These are phyloP conservation scores for Pinus taeda DNA, from an alignment of 75 land plant species.

Conservation along the genomic window DNA sequence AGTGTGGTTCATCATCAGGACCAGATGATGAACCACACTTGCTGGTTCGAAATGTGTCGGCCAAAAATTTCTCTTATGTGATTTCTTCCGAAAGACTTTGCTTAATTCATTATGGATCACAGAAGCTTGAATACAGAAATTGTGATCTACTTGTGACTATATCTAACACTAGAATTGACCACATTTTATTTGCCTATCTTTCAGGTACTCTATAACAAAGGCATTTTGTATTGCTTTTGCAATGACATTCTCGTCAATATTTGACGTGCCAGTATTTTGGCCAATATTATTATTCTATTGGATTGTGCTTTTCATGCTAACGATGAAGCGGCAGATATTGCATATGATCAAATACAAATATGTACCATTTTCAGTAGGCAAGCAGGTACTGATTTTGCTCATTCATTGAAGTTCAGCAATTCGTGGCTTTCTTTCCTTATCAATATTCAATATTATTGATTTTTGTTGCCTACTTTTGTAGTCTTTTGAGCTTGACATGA, in stretches of 20 bases:
- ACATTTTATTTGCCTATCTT: conserved; percentile 2
- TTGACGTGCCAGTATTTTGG: conserved; percentile 72
- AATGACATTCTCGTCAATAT: conserved; percentile 56
- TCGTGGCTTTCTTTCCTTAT: not conserved
- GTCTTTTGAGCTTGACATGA: not conserved
- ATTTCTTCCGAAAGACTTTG: no score
- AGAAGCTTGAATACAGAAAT: no score
- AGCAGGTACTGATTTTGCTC: conserved; percentile 30
- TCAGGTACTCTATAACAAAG: conserved; percentile 66
- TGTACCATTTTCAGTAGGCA: conserved; percentile 55
- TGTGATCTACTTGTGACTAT: no score
- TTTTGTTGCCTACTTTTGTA: not conserved
- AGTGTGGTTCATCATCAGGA: no score
- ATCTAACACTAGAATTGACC: no score
- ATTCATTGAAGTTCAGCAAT: not conserved
- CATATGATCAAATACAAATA: conserved; percentile 79
- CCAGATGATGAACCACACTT: no score
- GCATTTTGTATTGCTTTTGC: conserved; percentile 54
- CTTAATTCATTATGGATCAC: no score
- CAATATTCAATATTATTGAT: not conserved
- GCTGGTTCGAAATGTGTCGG: no score
- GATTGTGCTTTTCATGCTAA: conserved; percentile 66
- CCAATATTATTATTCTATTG: conserved; percentile 64
- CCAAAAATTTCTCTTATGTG: no score
- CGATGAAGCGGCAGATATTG: conserved; percentile 75